Conservation (phyloP, 1,139 yeast genomes). For the Debaryomyces coudertii region DNA sequence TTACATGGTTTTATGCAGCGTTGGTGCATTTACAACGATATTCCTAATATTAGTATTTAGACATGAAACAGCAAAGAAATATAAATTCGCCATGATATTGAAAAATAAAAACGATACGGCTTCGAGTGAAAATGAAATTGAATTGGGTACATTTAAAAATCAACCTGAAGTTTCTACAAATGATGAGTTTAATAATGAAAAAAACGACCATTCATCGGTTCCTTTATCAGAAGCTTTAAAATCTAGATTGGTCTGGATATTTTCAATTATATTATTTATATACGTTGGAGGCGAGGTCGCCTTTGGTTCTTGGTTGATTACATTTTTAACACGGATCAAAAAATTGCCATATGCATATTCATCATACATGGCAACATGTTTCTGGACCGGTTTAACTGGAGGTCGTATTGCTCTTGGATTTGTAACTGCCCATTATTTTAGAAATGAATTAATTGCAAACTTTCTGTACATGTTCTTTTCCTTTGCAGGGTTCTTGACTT, state of each 20-base stretch:
- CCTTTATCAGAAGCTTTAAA: slow-evolving; percentile 37
- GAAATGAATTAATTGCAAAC: slow-evolving; percentile 51
- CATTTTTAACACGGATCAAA: slow-evolving; percentile 57
- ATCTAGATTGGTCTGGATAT: slow-evolving; percentile 49
- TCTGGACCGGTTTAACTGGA: slow-evolving; percentile 66
- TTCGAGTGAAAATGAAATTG: slow-evolving; percentile 13
- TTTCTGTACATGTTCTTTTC: slow-evolving; percentile 32
- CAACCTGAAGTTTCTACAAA: slow-evolving; percentile 14
- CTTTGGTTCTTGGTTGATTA: slow-evolving; percentile 69
- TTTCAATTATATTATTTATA: slow-evolving; percentile 54
- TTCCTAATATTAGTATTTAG: slow-evolving; percentile 37
- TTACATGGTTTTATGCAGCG: slow-evolving; percentile 39
- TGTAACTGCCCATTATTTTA: slow-evolving; percentile 54
- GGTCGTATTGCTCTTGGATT: slow-evolving; percentile 67
- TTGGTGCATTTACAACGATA: slow-evolving; percentile 29
- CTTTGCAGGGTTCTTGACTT: slow-evolving; percentile 33
- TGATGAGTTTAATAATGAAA: slow-evolving; percentile 21
- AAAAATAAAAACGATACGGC: slow-evolving; percentile 17
- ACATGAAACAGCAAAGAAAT: slow-evolving; percentile 59
- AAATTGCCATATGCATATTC: slow-evolving; percentile 46
- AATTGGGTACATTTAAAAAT: slow-evolving; percentile 16
- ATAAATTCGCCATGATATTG: slow-evolving; percentile 36
- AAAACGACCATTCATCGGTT: slow-evolving; percentile 21
- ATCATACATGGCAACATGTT: slow-evolving; percentile 63
- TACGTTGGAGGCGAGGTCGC: slow-evolving; percentile 73